Evolutionary conservation across 768 basidiomycete genomes (phyloP).

Genomic region (Sporobolomyces roseus): DNA sequence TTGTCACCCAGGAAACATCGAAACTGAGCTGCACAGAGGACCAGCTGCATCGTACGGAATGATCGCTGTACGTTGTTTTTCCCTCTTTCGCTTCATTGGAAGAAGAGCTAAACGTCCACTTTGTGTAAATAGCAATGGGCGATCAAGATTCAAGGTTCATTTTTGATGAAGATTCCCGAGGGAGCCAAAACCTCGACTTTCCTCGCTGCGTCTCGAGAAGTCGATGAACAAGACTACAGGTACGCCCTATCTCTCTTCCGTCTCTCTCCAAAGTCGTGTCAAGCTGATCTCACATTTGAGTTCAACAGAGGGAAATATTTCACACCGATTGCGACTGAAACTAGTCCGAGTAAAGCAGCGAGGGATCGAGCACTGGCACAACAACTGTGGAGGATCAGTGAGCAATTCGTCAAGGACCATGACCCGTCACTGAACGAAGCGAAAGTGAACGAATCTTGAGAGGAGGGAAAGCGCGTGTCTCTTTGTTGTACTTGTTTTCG

Average conservation of each 20-base stretch:
- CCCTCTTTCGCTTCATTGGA: neutral
- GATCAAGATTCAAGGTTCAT: neutral
- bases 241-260: conserved; percentile 12
- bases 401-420: conserved; percentile 50
- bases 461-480: neutral
- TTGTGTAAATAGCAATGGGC: neutral
- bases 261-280: neutral
- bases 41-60: neutral
- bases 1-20: conserved; percentile 7
- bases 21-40: conserved; percentile 11
- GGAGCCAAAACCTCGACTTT: conserved; percentile 43
- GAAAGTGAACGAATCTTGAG: too few species aligned
- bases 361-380: conserved; percentile 28
- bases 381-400: conserved; percentile 40
- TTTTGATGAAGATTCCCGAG: conserved; percentile 43
- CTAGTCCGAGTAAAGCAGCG: conserved; percentile 11
- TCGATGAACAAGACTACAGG: conserved; percentile 37
- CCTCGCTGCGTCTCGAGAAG: conserved; percentile 39
- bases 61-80: conserved; percentile 3
- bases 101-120: neutral
- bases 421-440: neutral
- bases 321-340: conserved; percentile 35
- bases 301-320: conserved; percentile 39
- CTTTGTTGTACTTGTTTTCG: too few species aligned
- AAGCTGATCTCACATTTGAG: too few species aligned